Conservation (phyloP, 352 stramenopile genomes). For the Globisporangium yorkense region DNA sequence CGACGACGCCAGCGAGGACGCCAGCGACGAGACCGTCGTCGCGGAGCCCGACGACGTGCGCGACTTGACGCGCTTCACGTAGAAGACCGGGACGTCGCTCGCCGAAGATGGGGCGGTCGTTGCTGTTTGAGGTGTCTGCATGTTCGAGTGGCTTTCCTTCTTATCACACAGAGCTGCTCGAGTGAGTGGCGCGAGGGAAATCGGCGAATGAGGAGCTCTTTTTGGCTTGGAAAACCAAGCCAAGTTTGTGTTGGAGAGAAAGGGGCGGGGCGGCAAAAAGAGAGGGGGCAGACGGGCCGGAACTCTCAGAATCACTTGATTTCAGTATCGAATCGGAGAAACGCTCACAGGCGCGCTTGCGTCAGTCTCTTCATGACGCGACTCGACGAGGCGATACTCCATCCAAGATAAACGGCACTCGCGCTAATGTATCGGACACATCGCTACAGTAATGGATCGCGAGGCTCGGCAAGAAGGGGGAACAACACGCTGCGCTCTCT, state of each 20-base stretch:
- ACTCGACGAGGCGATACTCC: neutral
- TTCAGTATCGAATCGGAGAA: neutral
- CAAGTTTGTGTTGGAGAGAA: neutral
- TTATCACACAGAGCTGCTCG: neutral
- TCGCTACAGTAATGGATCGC: too few species aligned
- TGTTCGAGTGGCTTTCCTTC: neutral
- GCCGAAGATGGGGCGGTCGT: neutral
- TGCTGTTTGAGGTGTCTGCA: neutral
- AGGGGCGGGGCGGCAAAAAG: neutral
- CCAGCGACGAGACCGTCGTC: neutral
- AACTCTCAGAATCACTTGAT: neutral
- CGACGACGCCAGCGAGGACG: constrained; percentile 1
- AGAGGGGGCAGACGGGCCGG: neutral
- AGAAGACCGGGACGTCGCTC: constrained; percentile 1
- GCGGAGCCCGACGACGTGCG: neutral
- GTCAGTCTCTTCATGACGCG: neutral
- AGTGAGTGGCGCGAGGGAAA: constrained; percentile 1
- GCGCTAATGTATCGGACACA: too few species aligned
- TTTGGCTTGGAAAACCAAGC: neutral
- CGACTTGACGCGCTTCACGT: neutral
- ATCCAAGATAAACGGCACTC: neutral
- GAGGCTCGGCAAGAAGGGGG: too few species aligned
- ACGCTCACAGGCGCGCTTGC: neutral
- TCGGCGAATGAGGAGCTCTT: neutral
- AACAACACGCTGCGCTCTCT: too few species aligned